Percentiles rank a stretch among this genome's conserved stretches.
phyloP scores from a whole-genome alignment of 305 asterid species.

The Fraxinus greggii region DNA sequence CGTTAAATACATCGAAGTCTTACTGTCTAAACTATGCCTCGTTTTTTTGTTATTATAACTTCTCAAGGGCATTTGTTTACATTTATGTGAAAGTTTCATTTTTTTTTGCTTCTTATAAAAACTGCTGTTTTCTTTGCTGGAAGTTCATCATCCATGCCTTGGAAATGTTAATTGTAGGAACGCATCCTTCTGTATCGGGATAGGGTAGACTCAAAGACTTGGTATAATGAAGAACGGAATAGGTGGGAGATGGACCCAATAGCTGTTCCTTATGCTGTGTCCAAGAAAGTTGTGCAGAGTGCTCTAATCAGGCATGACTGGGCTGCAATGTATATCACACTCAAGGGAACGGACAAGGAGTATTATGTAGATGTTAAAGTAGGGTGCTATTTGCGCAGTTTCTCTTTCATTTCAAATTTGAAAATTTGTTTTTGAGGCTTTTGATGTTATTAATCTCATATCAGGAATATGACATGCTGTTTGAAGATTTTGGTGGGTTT shows the following conservation, averaged over 20 bases:
- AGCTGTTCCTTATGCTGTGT: constrained; percentile 90
- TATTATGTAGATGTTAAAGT: constrained; percentile 80
- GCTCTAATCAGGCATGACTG: constrained; percentile 98
- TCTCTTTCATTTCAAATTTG: constrained; percentile 15
- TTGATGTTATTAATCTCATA: constrained; percentile 19
- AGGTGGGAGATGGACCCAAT: constrained; percentile 98
- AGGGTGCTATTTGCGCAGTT: constrained; percentile 29
- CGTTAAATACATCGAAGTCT: not conserved
- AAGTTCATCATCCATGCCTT: constrained; percentile 20
- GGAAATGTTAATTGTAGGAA: constrained; percentile 49
- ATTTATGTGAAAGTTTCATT: not conserved
- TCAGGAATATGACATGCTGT: constrained; percentile 82
- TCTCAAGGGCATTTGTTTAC: constrained; percentile 18
- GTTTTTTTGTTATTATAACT: constrained; percentile 2
- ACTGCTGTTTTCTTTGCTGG: constrained; percentile 21
- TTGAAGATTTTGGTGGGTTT: constrained; percentile 92
- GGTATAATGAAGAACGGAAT: constrained; percentile 72
- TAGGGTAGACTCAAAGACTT: constrained; percentile 82
- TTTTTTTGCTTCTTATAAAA: constrained; percentile 20
- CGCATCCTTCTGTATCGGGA: constrained; percentile 82
- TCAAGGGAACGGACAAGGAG: constrained; percentile 86
- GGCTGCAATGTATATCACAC: constrained; percentile 75
- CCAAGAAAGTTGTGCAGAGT: constrained; percentile 71
- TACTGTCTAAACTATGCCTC: not conserved
- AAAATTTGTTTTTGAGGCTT: constrained; percentile 10